A percentile compares a stretch with the other conserved stretches of the same genome.
Conservation (phyloP, 2,329 filamentous ascomycete species). For the Daldinia eschscholtzii region DNA sequence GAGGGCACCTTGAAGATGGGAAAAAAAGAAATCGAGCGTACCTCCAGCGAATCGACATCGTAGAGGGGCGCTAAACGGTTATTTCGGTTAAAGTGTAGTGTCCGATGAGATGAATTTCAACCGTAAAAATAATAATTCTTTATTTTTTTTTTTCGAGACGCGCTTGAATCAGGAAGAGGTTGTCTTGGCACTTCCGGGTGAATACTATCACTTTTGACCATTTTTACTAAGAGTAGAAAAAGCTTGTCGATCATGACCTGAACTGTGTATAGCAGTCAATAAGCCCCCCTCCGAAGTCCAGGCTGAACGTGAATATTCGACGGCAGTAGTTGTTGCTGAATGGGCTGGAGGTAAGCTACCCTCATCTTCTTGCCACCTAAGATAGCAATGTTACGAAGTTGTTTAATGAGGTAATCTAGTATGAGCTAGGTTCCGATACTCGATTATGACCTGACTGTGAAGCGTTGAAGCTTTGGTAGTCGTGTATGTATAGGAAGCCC, state of each 20-base stretch:
- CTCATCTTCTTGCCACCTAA: neutral
- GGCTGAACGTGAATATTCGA: conserved; percentile 32
- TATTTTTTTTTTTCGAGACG: conserved; percentile 16
- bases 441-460: conserved; percentile 10
- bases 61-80: conserved; percentile 34
- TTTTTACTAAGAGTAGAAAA: conserved; percentile 28
- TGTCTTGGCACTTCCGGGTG: conserved; percentile 35
- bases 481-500: neutral
- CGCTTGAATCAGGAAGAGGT: conserved; percentile 24
- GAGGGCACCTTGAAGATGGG: conserved; percentile 32
- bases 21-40: conserved; percentile 21
- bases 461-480: neutral
- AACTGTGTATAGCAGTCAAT: conserved; percentile 26
- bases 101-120: conserved; percentile 36
- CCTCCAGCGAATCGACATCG: conserved; percentile 5
- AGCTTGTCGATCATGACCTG: conserved; percentile 35
- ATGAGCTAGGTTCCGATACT: neutral
- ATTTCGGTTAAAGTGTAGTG: conserved; percentile 42
- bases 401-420: conserved; percentile 2
- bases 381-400: neutral
- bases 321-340: conserved; percentile 27
- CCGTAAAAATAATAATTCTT: conserved; percentile 6
- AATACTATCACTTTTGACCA: conserved; percentile 22
- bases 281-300: conserved; percentile 28
- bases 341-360: neutral